phyloP scores from a whole-genome alignment of 2,329 filamentous ascomycete genomes.

The Neofusicoccum sp. region DNA sequence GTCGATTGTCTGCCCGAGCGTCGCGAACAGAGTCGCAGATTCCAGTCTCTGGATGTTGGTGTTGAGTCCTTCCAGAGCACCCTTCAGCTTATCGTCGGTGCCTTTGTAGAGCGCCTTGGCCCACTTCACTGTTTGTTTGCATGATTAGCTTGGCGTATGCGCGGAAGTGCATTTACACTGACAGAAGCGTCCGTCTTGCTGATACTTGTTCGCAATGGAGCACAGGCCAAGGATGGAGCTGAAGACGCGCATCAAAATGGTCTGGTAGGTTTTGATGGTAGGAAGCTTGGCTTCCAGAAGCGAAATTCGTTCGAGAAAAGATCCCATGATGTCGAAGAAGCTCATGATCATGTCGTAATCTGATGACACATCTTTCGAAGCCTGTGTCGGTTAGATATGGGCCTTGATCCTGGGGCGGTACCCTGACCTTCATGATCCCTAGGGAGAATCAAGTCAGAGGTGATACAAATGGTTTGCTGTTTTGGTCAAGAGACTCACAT shows the following conservation, averaged over 20 bases:
- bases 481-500: constrained; percentile 19
- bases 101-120: constrained; percentile 22
- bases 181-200: constrained; percentile 29
- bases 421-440: background rate
- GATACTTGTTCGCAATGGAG: constrained; percentile 31
- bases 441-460: background rate
- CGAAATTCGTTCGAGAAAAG: constrained; percentile 36
- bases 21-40: constrained; percentile 10
- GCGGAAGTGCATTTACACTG: constrained; percentile 23
- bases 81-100: background rate
- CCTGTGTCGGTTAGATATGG: constrained; percentile 14
- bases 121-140: constrained; percentile 21
- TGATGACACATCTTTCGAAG: constrained; percentile 34
- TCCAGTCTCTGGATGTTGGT: constrained; percentile 9
- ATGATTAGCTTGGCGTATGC: constrained; percentile 24
- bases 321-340: constrained; percentile 42
- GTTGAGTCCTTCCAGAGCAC: background rate
- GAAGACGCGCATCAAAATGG: constrained; percentile 40
- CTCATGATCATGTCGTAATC: constrained; percentile 42
- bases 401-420: background rate
- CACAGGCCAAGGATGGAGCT: constrained; percentile 35
- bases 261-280: constrained; percentile 30
- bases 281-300: constrained; percentile 37
- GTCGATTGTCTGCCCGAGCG: constrained; percentile 7
- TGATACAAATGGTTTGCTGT: background rate